Base-by-base conservation (phyloP, 1,284 basidiomycete genomes). In the Pseudozyma thailandica region DNA sequence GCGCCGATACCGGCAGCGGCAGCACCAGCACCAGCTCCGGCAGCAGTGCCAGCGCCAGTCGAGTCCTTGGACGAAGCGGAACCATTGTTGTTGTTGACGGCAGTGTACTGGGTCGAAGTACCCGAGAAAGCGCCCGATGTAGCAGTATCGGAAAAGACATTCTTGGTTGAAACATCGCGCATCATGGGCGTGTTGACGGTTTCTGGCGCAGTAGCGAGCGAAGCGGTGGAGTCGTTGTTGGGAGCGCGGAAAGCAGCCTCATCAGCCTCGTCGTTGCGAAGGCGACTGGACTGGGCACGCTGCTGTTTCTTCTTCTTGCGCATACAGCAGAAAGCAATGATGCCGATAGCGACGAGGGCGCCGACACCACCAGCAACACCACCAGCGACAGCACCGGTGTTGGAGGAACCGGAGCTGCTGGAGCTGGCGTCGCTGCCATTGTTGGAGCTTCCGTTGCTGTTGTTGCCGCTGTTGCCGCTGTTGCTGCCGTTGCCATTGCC, bases 211-310 rank as follows among this genome's bases (percentile, higher is more conserved):
- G 70, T 69, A 21, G 64, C 64, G 28, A 72, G 57, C 33, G 70
- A 72, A 18, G 64, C 38, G 50, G 64, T 68, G 16, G 70, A 72
- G 35, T 72, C 64, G 48, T 72, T 72, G 60, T 72, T 72, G 43
- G 69, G 63, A 39, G 57, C 69, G 18, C 69, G 62, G 58, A 62
- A 72, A 20, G 63, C 69, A 16, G 69, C 61, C 26, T 72, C 69
- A 46, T 69, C 70, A 25, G 56, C 64, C 37, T 72, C 70, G 21
- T 72, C 45, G 50, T 60, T 62, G 50, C 45, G 51, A 27, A 64
- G 37, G 33, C 58, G 69, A 18, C 55, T 59, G 47, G 57, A 53
- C 41, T 69, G 51, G 15, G 50, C 54, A 21, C 57, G 53, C 43
- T 61, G 53, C 43, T 61, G 50, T 31, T 57, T 62, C 49, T 65